Evolutionary conservation across 1,139 yeast species (phyloP), one percentile per base, ranked within the genome.

Genomic region (Pichia sp.): DNA sequence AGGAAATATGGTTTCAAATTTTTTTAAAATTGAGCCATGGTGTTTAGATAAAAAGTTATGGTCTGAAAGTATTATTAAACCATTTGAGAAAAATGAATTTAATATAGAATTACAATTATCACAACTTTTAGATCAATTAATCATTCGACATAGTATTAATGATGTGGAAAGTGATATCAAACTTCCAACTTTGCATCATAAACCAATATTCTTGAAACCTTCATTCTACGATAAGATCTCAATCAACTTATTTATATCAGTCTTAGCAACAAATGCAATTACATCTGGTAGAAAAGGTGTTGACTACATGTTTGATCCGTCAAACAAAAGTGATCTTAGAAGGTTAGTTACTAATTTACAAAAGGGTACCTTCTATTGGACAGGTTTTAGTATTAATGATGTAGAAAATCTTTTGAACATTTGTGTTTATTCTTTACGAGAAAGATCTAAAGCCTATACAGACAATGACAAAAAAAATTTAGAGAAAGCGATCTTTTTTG

Each of bases 321-420:
- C 74, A 0, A 82, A 81, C 56, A 68, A 77, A 40, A 66, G 62
- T 35, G 82, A 80, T 53, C 62, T 82, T 42, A 67, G 82, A 52
- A 63, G 82, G 43, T 69, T 82, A 55, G 73, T 82, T 11, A 72
- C 77, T 2, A 82, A 83, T 57, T 61, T 82, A 40, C 85, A 79
- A 59, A 69, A 82, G 50, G 80, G 85, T 1, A 79, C 89, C 0
- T 82, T 82, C 58, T 80, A 79, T 57, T 83, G 89, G 89, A 79
- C 87, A 2, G 88, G 88, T 0, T 82, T 82, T 57, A 71, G 80
- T 27, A 72, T 72, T 39, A 71, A 69, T 38, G 85, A 80, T 61
- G 68, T 80, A 15, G 76, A 76, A 42, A 71, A 75, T 23, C 66
- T 82, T 58, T 61, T 76, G 3, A 65, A 68, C 38, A 73, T 82